phyloP scores from a whole-genome alignment of 2,329 filamentous ascomycete species.

The Periconia macrospinosa region DNA sequence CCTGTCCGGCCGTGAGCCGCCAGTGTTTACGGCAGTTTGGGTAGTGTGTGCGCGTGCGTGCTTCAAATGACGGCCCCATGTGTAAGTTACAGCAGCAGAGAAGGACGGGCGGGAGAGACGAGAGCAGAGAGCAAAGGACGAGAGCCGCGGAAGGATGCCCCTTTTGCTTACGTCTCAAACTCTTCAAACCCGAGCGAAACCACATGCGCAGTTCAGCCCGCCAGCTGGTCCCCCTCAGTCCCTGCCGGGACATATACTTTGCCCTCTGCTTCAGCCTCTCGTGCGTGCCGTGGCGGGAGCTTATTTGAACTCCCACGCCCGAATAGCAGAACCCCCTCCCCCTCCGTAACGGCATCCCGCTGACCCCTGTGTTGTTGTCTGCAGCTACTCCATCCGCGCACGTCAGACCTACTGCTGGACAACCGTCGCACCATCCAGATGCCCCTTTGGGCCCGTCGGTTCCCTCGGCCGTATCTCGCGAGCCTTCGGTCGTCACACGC shows the following conservation, averaged over 20 bases:
- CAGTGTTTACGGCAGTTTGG: constrained; percentile 14
- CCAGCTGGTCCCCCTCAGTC: no score
- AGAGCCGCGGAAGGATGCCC: neutral
- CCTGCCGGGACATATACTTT: neutral
- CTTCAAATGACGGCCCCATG: constrained; percentile 42
- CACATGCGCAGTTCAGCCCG: neutral
- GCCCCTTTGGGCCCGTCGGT: constrained; percentile 24
- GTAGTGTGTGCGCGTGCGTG: constrained; percentile 9
- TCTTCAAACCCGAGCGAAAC: constrained; percentile 23
- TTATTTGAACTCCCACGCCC: constrained; percentile 20
- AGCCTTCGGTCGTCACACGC: constrained; percentile 46
- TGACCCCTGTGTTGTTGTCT: constrained; percentile 28
- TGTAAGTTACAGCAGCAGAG: constrained; percentile 30
- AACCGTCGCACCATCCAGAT: constrained; percentile 42
- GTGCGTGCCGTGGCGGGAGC: constrained; percentile 12
- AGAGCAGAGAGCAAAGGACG: neutral
- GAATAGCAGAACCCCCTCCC: neutral
- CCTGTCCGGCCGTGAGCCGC: constrained; percentile 16
- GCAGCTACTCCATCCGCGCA: constrained; percentile 45
- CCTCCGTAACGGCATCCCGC: constrained; percentile 14
- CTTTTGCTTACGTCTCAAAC: constrained; percentile 9
- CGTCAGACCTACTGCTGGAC: constrained; percentile 42
- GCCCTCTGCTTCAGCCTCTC: constrained; percentile 9
- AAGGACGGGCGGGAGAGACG: no score
- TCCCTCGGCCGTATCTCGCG: constrained; percentile 34